Percentiles rank a stretch among this genome's conserved stretches.
Evolutionary conservation across 139 green algal genomes (phyloP).

Genomic region (Yamagishiella unicocca): DNA sequence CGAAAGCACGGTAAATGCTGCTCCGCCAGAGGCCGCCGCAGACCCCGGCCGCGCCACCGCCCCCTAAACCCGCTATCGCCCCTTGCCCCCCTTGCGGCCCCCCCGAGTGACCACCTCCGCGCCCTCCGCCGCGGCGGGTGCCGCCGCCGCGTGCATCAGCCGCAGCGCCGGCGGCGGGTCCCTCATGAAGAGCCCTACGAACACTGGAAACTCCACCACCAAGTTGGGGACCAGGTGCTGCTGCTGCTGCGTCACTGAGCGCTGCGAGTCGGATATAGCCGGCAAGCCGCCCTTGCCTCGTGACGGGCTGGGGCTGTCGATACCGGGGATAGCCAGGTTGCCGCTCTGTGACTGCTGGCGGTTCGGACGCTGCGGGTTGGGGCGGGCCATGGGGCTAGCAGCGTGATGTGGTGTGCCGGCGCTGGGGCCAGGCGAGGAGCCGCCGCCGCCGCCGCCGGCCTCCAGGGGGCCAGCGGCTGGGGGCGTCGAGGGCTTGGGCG

Average conservation of each 20-base stretch:
- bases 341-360: neutral
- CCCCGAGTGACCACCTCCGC: neutral
- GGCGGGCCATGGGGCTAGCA: neutral
- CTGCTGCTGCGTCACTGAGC: neutral
- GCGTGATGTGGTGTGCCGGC: no score
- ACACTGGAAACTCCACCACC: slow-evolving; percentile 27
- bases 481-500: neutral
- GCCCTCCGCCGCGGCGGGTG: neutral
- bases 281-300: neutral
- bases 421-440: neutral
- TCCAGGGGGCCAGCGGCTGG: no score
- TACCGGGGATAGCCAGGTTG: no score
- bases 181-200: slow-evolving; percentile 41
- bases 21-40: no score
- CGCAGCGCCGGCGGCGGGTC: slow-evolving; percentile 36
- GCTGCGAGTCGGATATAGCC: neutral
- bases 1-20: no score
- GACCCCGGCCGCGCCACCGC: no score
- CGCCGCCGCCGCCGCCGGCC: neutral
- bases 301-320: neutral
- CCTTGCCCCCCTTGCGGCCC: neutral
- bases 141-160: slow-evolving; percentile 8
- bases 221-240: neutral
- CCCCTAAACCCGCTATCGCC: neutral
- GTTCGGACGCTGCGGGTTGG: neutral